Evolutionary conservation across 306 rosid species (phyloP).

Genomic region (Castanea sativa): DNA sequence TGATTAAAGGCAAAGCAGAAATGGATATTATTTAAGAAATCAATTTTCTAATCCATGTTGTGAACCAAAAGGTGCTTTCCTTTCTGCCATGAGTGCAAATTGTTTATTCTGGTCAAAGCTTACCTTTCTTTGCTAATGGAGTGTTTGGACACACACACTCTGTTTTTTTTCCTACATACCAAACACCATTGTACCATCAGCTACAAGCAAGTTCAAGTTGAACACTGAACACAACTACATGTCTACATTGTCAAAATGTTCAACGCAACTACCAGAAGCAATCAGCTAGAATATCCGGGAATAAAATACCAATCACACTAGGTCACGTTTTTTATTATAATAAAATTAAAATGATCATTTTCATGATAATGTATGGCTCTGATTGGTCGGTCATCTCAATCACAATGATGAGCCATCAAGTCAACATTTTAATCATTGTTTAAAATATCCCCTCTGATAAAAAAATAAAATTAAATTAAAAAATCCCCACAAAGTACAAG

Average conservation of each 20-base stretch:
- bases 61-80: conserved; percentile 18
- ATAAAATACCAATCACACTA: too few species aligned
- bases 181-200: too few species aligned
- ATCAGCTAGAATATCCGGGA: too few species aligned
- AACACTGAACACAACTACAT: too few species aligned
- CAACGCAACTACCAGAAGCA: too few species aligned
- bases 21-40: background rate
- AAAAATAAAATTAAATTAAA: background rate
- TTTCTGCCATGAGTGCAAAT: conserved; percentile 15
- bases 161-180: background rate
- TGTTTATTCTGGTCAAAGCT: conserved; percentile 21
- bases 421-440: background rate
- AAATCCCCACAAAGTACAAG: too few species aligned
- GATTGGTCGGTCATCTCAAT: too few species aligned
- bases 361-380: too few species aligned
- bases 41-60: background rate
- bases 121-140: background rate
- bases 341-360: too few species aligned
- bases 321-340: too few species aligned
- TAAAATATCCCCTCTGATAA: background rate
- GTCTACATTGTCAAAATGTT: too few species aligned
- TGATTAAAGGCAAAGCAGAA: background rate
- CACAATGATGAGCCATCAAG: background rate
- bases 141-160: conserved; percentile 1
- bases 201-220: too few species aligned